Evolutionary conservation across 495 filamentous ascomycete genomes (phyloP).

Genomic region (Apiosordaria backusii): DNA sequence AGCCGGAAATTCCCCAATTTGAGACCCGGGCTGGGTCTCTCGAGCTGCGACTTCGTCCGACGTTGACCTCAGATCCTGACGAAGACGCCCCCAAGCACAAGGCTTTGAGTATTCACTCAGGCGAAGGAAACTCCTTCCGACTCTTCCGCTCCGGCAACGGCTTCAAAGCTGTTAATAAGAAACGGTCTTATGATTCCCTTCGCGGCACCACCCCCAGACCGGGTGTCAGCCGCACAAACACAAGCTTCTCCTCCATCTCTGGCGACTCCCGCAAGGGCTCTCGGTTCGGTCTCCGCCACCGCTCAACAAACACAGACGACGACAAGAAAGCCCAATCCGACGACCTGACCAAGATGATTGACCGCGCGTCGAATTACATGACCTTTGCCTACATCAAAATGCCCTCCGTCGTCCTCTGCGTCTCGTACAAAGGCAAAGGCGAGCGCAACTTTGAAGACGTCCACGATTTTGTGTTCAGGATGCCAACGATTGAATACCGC

Average conservation of each 20-base stretch:
- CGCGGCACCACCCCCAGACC: conserved; percentile 45
- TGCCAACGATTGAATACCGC: conserved; percentile 89
- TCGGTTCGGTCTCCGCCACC: conserved; percentile 44
- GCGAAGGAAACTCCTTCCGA: conserved; percentile 50
- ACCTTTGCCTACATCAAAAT: conserved; percentile 93
- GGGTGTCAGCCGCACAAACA: conserved; percentile 51
- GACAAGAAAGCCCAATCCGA: conserved; percentile 60
- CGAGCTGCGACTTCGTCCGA: conserved; percentile 74
- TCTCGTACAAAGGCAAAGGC: conserved; percentile 94
- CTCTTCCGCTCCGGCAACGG: conserved; percentile 48
- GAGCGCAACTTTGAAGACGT: conserved; percentile 94
- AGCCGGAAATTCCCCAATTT: conserved; percentile 37
- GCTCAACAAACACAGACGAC: conserved; percentile 28
- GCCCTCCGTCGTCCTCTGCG: conserved; percentile 86
- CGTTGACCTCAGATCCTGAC: conserved; percentile 59
- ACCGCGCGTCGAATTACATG: conserved; percentile 93
- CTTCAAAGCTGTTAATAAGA: conserved; percentile 49
- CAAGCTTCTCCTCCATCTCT: conserved; percentile 40
- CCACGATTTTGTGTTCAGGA: conserved; percentile 93
- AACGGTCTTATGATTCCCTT: conserved; percentile 66
- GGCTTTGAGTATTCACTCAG: conserved; percentile 47
- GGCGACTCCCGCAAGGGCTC: conserved; percentile 51
- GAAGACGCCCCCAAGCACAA: conserved; percentile 44
- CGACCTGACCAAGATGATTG: conserved; percentile 97
- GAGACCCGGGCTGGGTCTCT: conserved; percentile 62